Percentiles rank a stretch among this genome's conserved stretches.
These are phyloP conservation scores for Paracorniculantispora psalliotae DNA, from an alignment of 2,329 filamentous ascomycete species.

Conservation along the genomic window DNA sequence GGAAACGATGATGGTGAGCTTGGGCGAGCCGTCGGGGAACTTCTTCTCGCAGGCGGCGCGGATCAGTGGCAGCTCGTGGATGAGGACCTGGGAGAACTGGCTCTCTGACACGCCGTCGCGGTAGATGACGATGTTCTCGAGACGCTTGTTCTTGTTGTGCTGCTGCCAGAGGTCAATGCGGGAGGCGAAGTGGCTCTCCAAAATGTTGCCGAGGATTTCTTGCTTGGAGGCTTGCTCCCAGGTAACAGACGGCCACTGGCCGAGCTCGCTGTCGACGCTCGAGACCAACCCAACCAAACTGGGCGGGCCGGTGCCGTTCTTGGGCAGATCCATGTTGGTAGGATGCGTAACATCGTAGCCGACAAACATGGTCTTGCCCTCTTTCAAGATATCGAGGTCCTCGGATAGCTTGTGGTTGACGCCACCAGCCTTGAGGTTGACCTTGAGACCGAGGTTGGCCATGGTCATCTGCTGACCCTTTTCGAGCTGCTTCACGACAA, in stretches of 20 bases:
- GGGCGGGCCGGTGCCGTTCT: constrained; percentile 42
- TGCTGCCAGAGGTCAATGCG: constrained; percentile 62
- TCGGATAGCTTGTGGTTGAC: constrained; percentile 60
- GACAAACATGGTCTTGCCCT: constrained; percentile 76
- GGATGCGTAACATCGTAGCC: constrained; percentile 90
- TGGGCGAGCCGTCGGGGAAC: constrained; percentile 56
- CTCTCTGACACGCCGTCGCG: constrained; percentile 87
- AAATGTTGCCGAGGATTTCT: constrained; percentile 62
- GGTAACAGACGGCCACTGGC: constrained; percentile 74
- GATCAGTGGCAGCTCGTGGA: constrained; percentile 62
- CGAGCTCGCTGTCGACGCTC: constrained; percentile 63
- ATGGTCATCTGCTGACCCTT: constrained; percentile 44
- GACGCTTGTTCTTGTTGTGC: constrained; percentile 50
- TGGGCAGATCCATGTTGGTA: constrained; percentile 47
- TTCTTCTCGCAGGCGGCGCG: constrained; percentile 56
- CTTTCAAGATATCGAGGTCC: constrained; percentile 54
- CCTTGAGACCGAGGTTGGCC: constrained; percentile 68
- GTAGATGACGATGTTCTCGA: constrained; percentile 76
- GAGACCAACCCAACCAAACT: constrained; percentile 79
- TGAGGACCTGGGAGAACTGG: constrained; percentile 67
- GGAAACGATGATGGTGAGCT: constrained; percentile 69
- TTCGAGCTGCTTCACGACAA: constrained; percentile 39
- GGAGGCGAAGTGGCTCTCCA: constrained; percentile 58
- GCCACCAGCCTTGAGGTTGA: constrained; percentile 77
- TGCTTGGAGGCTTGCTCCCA: constrained; percentile 59